A percentile compares a stretch with the other conserved stretches of the same genome.
Evolutionary conservation across 495 filamentous ascomycete genomes (phyloP).

Genomic region (Choiromyces venosus): DNA sequence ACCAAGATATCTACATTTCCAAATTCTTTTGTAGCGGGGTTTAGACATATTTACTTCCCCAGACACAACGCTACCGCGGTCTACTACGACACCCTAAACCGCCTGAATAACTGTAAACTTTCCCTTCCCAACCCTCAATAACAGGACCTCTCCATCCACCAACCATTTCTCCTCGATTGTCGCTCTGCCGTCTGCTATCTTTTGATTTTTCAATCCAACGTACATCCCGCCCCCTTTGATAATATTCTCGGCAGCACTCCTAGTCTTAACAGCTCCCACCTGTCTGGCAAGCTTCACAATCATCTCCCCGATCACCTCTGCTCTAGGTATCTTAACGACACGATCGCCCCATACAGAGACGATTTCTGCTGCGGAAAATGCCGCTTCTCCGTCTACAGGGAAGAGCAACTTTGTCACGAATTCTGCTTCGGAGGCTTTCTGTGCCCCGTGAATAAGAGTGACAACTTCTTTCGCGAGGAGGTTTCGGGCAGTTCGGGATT

Average conservation of each 20-base stretch:
- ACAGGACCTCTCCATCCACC: slow-evolving; percentile 34
- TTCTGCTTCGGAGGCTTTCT: slow-evolving; percentile 54
- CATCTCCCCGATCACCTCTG: slow-evolving; percentile 30
- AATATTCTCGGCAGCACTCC: slow-evolving; percentile 33
- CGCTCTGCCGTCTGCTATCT: slow-evolving; percentile 17
- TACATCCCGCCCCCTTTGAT: slow-evolving; percentile 35
- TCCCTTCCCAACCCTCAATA: slow-evolving; percentile 40
- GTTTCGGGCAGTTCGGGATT: slow-evolving; percentile 72
- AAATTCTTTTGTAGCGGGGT: not conserved
- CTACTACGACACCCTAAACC: slow-evolving; percentile 7
- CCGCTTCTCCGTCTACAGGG: slow-evolving; percentile 1
- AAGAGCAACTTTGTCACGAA: slow-evolving; percentile 44
- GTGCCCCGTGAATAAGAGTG: slow-evolving; percentile 65
- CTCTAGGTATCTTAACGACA: slow-evolving; percentile 26
- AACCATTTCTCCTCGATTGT: slow-evolving; percentile 33
- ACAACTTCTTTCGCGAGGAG: slow-evolving; percentile 73
- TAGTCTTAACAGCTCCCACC: slow-evolving; percentile 24
- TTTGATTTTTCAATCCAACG: slow-evolving; percentile 24
- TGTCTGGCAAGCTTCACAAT: slow-evolving; percentile 30
- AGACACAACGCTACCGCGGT: not conserved
- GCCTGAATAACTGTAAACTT: slow-evolving; percentile 30
- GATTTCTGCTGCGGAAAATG: slow-evolving; percentile 24
- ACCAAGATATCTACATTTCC: not conserved
- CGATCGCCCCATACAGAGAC: slow-evolving; percentile 17
- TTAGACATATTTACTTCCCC: not conserved